Percentiles rank a stretch among this genome's conserved stretches.
Evolutionary conservation across 2,329 filamentous ascomycete genomes (phyloP).

Genomic region (Cladorrhinum sp.): DNA sequence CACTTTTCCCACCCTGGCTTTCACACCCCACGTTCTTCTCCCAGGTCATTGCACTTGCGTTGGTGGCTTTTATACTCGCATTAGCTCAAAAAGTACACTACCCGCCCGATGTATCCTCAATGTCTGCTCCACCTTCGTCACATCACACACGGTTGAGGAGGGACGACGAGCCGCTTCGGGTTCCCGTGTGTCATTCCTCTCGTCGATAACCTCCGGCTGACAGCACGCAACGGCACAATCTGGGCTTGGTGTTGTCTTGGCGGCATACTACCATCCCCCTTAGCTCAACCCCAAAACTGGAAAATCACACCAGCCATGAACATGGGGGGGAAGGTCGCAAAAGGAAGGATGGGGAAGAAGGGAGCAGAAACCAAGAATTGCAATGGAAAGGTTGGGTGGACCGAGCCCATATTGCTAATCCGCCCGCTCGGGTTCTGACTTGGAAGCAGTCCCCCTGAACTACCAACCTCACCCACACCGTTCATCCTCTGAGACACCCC

Average conservation of each 20-base stretch:
- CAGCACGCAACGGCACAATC: slow-evolving; percentile 16
- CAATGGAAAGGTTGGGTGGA: not conserved
- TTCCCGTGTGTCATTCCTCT: slow-evolving; percentile 16
- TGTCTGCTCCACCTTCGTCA: not conserved
- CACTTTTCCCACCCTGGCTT: not conserved
- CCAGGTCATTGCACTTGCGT: not conserved
- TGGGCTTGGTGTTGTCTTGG: slow-evolving; percentile 12
- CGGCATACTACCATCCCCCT: slow-evolving; percentile 8
- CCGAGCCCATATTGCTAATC: not conserved
- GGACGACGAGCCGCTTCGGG: slow-evolving; percentile 1
- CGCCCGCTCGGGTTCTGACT: slow-evolving; percentile 1
- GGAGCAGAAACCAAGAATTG: not conserved
- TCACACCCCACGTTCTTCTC: slow-evolving; percentile 12
- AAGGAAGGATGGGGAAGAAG: not conserved
- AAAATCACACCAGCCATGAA: not conserved
- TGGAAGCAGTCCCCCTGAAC: too few species aligned
- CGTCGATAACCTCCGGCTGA: slow-evolving; percentile 16
- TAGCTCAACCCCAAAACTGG: slow-evolving; percentile 2
- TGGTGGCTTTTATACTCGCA: not conserved
- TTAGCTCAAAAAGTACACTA: too few species aligned
- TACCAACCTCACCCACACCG: not conserved
- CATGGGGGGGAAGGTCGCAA: not conserved
- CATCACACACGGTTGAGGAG: not conserved
- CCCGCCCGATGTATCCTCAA: not conserved
- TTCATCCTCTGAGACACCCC: slow-evolving; percentile 1